phyloP scores from a whole-genome alignment of 2,329 filamentous ascomycete genomes.

The Ramichloridium luteum region DNA sequence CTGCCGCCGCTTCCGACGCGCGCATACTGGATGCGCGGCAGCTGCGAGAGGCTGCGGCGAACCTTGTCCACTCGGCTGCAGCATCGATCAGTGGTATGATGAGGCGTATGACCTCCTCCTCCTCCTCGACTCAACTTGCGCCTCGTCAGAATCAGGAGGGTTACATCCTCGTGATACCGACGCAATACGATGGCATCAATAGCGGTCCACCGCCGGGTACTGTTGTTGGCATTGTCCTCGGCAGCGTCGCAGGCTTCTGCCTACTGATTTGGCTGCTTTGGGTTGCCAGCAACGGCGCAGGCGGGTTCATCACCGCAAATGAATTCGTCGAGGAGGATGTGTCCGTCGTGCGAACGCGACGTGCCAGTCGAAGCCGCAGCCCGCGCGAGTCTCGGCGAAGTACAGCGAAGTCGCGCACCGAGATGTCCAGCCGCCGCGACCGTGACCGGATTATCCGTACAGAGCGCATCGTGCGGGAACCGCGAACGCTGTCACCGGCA shows the following conservation, averaged over 20 bases:
- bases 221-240: conserved; percentile 49
- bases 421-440: conserved; percentile 21
- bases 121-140: conserved; percentile 4
- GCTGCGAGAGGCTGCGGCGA: conserved; percentile 8
- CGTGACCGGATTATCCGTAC: conserved; percentile 23
- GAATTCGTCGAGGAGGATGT: conserved; percentile 23
- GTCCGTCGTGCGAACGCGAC: conserved; percentile 19
- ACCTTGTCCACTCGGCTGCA: conserved; percentile 3
- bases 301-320: conserved; percentile 18
- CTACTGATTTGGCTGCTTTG: conserved; percentile 41
- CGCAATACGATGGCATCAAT: conserved; percentile 46
- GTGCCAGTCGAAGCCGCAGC: conserved; percentile 15
- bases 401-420: conserved; percentile 11
- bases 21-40: conserved; percentile 20
- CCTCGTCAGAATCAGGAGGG: conserved; percentile 11
- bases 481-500: conserved; percentile 2
- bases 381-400: too few relatives aligned
- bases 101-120: conserved; percentile 6
- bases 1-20: conserved; percentile 12
- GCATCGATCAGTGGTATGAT: too few relatives aligned
- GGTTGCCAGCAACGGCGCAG: conserved; percentile 24
- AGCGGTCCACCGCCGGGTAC: conserved; percentile 43
- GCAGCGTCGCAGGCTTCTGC: conserved; percentile 41
- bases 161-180: conserved; percentile 40
- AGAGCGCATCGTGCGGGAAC: conserved; percentile 25